Conservation (phyloP, 257 asterid genomes). For the Jaltomata sinuosa region DNA sequence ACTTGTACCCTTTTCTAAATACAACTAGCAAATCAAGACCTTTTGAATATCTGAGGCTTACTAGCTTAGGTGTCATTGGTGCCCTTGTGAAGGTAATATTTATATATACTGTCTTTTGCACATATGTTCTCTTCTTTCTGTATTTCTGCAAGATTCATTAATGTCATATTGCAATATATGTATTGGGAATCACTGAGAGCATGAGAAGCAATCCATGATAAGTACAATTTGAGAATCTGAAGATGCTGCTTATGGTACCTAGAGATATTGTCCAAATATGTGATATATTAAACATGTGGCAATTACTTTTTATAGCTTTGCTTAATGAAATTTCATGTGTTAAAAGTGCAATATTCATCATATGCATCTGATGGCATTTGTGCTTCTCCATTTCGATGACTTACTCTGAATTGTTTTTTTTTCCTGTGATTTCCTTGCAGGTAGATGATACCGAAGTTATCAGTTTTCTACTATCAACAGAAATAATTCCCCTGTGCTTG, state of each 20-base stretch:
- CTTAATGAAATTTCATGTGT: neutral
- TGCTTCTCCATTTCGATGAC: neutral
- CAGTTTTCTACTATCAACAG: constrained; percentile 85
- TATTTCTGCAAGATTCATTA: neutral
- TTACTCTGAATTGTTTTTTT: neutral
- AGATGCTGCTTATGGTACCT: neutral
- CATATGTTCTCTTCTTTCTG: neutral
- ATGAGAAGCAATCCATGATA: neutral
- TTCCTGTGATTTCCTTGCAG: constrained; percentile 19
- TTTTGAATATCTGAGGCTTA: constrained; percentile 88
- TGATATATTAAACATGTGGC: neutral
- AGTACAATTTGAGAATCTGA: neutral
- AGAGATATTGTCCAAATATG: neutral
- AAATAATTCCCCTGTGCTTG: constrained; percentile 88
- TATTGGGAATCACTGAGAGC: neutral
- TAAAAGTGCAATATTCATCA: neutral
- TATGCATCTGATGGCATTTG: neutral
- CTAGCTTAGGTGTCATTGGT: constrained; percentile 95
- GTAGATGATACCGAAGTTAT: constrained; percentile 93
- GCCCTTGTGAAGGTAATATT: constrained; percentile 87
- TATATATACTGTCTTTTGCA: neutral
- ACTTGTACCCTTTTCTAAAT: constrained; percentile 86
- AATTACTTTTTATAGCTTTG: neutral
- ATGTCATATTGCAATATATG: neutral
- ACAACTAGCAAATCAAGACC: constrained; percentile 92